Conservation (phyloP, 495 filamentous ascomycete genomes). For the Talaromyces borbonicus region DNA sequence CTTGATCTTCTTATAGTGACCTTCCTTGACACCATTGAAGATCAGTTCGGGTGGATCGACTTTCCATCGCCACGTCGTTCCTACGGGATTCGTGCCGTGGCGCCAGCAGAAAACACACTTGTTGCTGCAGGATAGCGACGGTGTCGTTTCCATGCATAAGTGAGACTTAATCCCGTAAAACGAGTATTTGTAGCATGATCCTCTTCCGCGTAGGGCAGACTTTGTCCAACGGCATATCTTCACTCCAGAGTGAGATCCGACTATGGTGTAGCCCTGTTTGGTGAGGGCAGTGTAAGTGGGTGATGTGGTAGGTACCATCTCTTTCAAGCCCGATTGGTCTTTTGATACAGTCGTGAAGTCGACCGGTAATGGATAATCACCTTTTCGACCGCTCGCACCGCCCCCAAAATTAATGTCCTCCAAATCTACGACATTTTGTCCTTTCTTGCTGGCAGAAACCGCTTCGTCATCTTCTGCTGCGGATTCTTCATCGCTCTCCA, state of each 20-base stretch:
- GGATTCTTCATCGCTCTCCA: slow-evolving; percentile 75
- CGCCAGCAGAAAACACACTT: slow-evolving; percentile 99
- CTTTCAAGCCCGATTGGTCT: slow-evolving; percentile 47
- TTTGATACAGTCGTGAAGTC: slow-evolving; percentile 68
- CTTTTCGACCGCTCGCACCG: slow-evolving; percentile 7
- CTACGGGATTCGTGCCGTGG: slow-evolving; percentile 93
- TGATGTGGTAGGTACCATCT: slow-evolving; percentile 87
- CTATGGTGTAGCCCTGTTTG: slow-evolving; percentile 92
- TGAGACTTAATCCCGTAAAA: slow-evolving; percentile 96
- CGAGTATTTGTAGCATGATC: slow-evolving; percentile 92
- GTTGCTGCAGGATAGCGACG: slow-evolving; percentile 89
- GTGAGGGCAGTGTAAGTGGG: slow-evolving; percentile 82
- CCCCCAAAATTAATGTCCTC: slow-evolving; percentile 62
- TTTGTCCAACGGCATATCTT: slow-evolving; percentile 99
- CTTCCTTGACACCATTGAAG: slow-evolving; percentile 79
- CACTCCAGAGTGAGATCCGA: slow-evolving; percentile 90
- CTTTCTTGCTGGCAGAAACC: slow-evolving; percentile 31
- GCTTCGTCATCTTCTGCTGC: slow-evolving; percentile 43
- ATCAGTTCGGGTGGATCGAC: slow-evolving; percentile 84
- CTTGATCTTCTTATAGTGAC: slow-evolving; percentile 94
- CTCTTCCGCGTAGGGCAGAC: slow-evolving; percentile 87
- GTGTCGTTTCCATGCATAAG: slow-evolving; percentile 95
- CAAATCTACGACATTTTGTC: slow-evolving; percentile 55
- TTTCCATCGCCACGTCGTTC: slow-evolving; percentile 92
- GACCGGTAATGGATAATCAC: slow-evolving; percentile 55